phyloP scores from a whole-genome alignment of 306 rosid genomes.

The Canavalia ensiformis region DNA sequence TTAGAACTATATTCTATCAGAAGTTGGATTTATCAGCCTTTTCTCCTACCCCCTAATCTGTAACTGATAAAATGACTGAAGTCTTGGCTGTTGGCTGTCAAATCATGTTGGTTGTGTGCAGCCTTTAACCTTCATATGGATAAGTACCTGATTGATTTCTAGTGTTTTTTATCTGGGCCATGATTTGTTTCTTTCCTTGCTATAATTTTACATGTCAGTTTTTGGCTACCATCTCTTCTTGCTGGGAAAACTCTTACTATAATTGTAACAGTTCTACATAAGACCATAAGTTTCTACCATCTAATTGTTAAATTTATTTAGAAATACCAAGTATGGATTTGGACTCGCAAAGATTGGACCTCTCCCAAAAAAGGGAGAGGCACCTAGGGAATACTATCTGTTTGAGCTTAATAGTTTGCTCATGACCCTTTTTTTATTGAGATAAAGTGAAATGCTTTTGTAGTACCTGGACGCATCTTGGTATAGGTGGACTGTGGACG shows the following conservation, averaged over 20 bases:
- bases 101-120: neutral
- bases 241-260: neutral
- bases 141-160: neutral
- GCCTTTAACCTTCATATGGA: slow-evolving; percentile 20
- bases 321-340: slow-evolving; percentile 19
- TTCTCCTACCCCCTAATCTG: slow-evolving; percentile 21
- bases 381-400: slow-evolving; percentile 3
- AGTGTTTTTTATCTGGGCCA: neutral
- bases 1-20: slow-evolving; percentile 20
- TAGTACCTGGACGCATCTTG: slow-evolving; percentile 24
- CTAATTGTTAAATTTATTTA: slow-evolving; percentile 17
- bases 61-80: neutral
- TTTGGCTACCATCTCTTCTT: neutral
- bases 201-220: slow-evolving; percentile 30
- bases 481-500: slow-evolving; percentile 13
- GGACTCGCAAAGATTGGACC: slow-evolving; percentile 14
- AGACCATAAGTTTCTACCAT: slow-evolving; percentile 4
- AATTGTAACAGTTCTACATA: slow-evolving; percentile 1
- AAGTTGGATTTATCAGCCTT: slow-evolving; percentile 17
- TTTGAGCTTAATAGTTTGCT: slow-evolving; percentile 13
- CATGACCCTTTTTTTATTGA: neutral
- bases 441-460: neutral
- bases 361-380: slow-evolving; percentile 15
- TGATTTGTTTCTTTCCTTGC: slow-evolving; percentile 36
- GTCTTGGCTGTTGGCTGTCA: slow-evolving; percentile 32